Conservation (phyloP, 768 basidiomycete species). For the Trametes gibbosa region DNA sequence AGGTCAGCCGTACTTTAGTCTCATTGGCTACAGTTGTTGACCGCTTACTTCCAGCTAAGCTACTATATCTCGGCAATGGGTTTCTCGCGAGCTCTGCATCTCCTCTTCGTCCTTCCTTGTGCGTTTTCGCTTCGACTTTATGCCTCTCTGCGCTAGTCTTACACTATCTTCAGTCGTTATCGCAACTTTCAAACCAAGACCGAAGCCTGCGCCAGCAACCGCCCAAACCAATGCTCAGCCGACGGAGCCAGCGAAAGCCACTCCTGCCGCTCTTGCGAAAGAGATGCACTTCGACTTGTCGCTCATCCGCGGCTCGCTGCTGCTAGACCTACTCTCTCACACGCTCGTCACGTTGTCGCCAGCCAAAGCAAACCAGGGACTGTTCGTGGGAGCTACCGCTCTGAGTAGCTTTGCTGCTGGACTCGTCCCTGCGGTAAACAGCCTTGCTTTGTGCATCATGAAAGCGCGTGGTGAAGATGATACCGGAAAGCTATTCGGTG, state of each 20-base stretch:
- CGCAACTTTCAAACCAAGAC: conserved; percentile 52
- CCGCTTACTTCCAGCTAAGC: conserved; percentile 44
- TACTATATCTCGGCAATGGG: conserved; percentile 75
- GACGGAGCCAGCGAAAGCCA: conserved; percentile 40
- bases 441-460: conserved; percentile 71
- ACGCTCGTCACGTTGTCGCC: conserved; percentile 54
- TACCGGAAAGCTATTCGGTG: conserved; percentile 64
- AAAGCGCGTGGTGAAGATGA: conserved; percentile 39
- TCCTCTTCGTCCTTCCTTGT: conserved; percentile 70
- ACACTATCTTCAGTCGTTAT: conserved; percentile 52
- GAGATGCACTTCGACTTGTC: conserved; percentile 69
- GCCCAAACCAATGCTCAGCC: conserved; percentile 11
- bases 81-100: conserved; percentile 58
- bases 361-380: conserved; percentile 36
- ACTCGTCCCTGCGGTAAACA: conserved; percentile 65
- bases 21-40: neutral
- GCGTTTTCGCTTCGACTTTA: conserved; percentile 26
- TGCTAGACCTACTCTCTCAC: conserved; percentile 67
- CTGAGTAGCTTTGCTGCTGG: conserved; percentile 67
- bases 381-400: conserved; percentile 60
- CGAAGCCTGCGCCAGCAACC: conserved; percentile 15
- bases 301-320: conserved; percentile 61
- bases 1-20: conserved; percentile 34
- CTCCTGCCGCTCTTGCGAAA: conserved; percentile 48
- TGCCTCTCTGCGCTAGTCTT: conserved; percentile 14